Base-by-base conservation (phyloP, 192 early-diverging fungal genomes). In the Entomortierella chlamydospora region DNA sequence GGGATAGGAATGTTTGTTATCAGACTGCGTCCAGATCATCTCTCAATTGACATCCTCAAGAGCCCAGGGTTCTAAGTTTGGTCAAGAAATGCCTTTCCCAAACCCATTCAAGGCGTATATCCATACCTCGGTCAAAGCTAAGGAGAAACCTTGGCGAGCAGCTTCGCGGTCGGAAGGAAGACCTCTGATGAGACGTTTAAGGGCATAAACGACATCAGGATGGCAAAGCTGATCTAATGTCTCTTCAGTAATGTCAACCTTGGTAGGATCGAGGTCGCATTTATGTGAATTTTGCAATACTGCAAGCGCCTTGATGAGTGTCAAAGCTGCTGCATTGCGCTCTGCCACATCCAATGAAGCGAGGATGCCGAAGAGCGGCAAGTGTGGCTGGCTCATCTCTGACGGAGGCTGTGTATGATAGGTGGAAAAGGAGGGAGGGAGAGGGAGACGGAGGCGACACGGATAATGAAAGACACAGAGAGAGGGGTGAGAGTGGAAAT, bases 81-180 rank as follows among this genome's bases (percentile, higher is more conserved):
- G 9, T 28, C 54, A 52, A 39, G 45, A 31, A 28, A 63, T 51
- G 50, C 18, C 11, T 8, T 51, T n/a, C 23, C n/a, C 23, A n/a
- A n/a, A n/a, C n/a, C n/a, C n/a, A n/a, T n/a, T n/a, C n/a, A n/a
- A n/a, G n/a, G n/a, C n/a, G n/a, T n/a, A n/a, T n/a, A n/a, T 51
- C 30, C 49, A 55, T 66, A 85, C 81, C 89, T 98, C 96, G 4
- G 95, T 92, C 50, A 99, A 87, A 11, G 95, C 95, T n/a, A 98
- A 84, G 20, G 96, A 89, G 82, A 97, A 99, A 9, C 98, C 98
- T 63, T 98, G 97, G 50, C 98, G 86, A 17, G 98, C 97, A 22
- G 91, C 95, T 53, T 94, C 90, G 42, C 96, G 88, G 12, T 92
- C 88, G 52, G 91, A 93, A 28, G 94, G 88, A 47, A 99, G 84